These are phyloP conservation scores for Irpex sp. DNA, from an alignment of 1,284 basidiomycete species.

Conservation along the genomic window DNA sequence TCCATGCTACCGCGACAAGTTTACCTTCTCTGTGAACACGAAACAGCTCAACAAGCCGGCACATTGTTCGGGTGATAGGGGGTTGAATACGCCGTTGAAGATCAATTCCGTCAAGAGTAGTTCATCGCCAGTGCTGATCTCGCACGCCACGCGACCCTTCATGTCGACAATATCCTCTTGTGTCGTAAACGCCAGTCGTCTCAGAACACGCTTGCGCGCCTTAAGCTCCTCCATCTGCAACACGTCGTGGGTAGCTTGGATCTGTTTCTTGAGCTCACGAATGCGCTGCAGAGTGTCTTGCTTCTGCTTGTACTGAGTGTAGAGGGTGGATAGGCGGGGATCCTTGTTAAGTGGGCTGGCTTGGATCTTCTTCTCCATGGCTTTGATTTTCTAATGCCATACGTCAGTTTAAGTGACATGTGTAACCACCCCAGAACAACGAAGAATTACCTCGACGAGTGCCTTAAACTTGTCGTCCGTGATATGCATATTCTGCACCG, in stretches of 20 bases:
- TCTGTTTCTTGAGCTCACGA: conserved; percentile 75
- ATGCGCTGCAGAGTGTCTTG: conserved; percentile 68
- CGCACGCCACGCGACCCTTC: conserved; percentile 98
- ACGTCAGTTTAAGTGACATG: background rate
- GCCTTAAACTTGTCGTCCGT: conserved; percentile 90
- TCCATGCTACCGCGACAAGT: conserved; percentile 13
- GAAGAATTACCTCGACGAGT: conserved; percentile 62
- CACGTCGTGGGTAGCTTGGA: conserved; percentile 87
- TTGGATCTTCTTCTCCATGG: conserved; percentile 80
- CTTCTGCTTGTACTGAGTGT: conserved; percentile 78
- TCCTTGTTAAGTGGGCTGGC: conserved; percentile 73
- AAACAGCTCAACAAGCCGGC: conserved; percentile 94
- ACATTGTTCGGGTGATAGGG: conserved; percentile 85
- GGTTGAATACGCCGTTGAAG: conserved; percentile 95
- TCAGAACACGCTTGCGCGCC: conserved; percentile 88
- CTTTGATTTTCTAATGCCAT: conserved; percentile 72
- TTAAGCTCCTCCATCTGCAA: conserved; percentile 97
- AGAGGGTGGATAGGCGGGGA: conserved; percentile 70
- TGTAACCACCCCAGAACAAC: background rate
- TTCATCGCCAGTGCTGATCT: conserved; percentile 97
- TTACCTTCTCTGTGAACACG: conserved; percentile 95
- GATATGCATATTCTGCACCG: conserved; percentile 94
- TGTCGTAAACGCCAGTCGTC: conserved; percentile 88
- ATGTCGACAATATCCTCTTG: conserved; percentile 92
- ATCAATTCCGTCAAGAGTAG: conserved; percentile 94